Percentiles rank a stretch among this genome's conserved stretches.
Evolutionary conservation across 2,329 filamentous ascomycete genomes (phyloP).

Genomic region (Mariannaea elegans): DNA sequence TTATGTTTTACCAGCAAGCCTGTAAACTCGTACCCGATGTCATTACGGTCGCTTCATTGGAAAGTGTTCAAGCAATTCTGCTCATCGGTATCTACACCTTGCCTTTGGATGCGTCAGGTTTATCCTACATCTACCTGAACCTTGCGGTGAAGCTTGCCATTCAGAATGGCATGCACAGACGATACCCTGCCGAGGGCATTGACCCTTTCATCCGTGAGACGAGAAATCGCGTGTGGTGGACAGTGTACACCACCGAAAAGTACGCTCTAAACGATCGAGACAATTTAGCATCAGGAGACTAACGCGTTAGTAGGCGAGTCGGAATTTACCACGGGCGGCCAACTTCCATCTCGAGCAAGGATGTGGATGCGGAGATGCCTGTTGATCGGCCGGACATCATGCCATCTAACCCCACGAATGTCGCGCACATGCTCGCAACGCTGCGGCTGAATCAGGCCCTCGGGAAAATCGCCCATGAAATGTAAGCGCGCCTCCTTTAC

Average conservation of each 20-base stretch:
- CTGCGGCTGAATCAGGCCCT: constrained; percentile 49
- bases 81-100: constrained; percentile 64
- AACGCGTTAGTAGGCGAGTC: constrained; percentile 53
- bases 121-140: constrained; percentile 66
- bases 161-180: constrained; percentile 68
- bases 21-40: constrained; percentile 64
- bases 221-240: constrained; percentile 66
- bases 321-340: constrained; percentile 65
- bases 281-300: constrained; percentile 14
- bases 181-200: constrained; percentile 56
- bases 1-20: constrained; percentile 65
- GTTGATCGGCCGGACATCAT: constrained; percentile 55
- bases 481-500: constrained; percentile 39
- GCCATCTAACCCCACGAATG: constrained; percentile 52
- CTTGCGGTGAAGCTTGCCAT: constrained; percentile 65
- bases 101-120: constrained; percentile 63
- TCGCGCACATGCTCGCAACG: constrained; percentile 57
- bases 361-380: constrained; percentile 64
- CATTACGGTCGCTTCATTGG: constrained; percentile 63
- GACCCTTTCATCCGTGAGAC: constrained; percentile 59
- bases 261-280: constrained; percentile 36
- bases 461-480: constrained; percentile 50
- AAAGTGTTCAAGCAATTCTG: constrained; percentile 66
- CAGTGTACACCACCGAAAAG: constrained; percentile 65
- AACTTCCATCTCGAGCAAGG: constrained; percentile 59